Evolutionary conservation across 106 monocot genomes (phyloP), one percentile per base, ranked within the genome.

Genomic region (Allium fistulosum): DNA sequence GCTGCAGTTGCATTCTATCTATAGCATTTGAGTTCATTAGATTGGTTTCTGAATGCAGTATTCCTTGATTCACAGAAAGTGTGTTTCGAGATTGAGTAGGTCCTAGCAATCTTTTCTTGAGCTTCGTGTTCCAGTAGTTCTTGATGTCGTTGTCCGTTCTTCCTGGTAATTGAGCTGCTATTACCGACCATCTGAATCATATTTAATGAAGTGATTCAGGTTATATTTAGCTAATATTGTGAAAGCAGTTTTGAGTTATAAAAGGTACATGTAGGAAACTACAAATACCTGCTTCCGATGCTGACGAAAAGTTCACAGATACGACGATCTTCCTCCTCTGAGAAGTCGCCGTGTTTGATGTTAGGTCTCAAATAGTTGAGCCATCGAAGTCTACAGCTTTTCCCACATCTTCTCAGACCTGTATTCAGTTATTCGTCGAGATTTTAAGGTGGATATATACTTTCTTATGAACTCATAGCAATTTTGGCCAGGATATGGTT

Each of bases 311-410:
- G 81, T 58, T 68, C 75, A 58, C 85, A 85, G 53, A 85, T 85
- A 55, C 75, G 62, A 17, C 69, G 78, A 51, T 85, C 85, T 69
- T 85, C 85, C 65, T 74, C 78, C 66, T 81, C 85, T 12, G 85
- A 72, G 61, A 81, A 85, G 9, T 56, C 78, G 46, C 85, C 85
- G 65, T 78, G 85, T 49, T 76, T 81, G 67, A 85, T 78, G 68
- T 85, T 78, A 57, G 85, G 85, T 69, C 85, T 81, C 48, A 85
- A 52, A 59, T 85, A 85, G 60, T 85, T 85, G 47, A 85, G 76
- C 85, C 85, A 85, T 79, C 85, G 78, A 17, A 85, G 68, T 50
- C 85, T 81, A 62, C 85, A 85, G 18, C 85, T 85, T 64, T 85
- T 85, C 9, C 81, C 81, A 46, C 81, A 81, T 49, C 81, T 68